phyloP scores from a whole-genome alignment of 805 yeast species.

The Wickerhamomyces subpelliculosus region DNA sequence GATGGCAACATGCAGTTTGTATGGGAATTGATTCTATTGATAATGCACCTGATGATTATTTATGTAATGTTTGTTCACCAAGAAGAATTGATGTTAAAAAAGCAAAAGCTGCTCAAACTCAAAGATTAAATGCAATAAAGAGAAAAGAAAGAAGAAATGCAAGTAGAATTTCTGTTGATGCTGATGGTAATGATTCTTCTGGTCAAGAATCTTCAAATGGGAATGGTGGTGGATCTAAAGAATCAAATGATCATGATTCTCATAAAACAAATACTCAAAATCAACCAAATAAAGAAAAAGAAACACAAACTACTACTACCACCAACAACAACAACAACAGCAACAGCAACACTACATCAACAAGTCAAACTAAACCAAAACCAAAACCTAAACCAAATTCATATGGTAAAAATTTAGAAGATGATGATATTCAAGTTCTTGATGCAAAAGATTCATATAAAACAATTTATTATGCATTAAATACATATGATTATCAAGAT shows the following conservation, averaged over 20 bases:
- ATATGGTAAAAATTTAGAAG: conserved; percentile 27
- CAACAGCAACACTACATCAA: no score
- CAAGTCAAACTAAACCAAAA: conserved; percentile 10
- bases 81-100: conserved; percentile 35
- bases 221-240: no score
- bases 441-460: conserved; percentile 30
- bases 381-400: conserved; percentile 16
- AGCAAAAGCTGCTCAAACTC: conserved; percentile 35
- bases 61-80: conserved; percentile 72
- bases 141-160: conserved; percentile 9
- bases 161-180: no score
- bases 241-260: no score
- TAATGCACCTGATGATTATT: conserved; percentile 76
- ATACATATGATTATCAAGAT: conserved; percentile 36
- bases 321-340: no score
- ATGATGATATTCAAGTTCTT: conserved; percentile 25
- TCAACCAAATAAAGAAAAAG: no score
- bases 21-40: conserved; percentile 67
- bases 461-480: conserved; percentile 26
- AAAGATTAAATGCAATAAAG: conserved; percentile 14
- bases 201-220: conserved; percentile 3
- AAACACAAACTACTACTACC: no score
- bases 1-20: conserved; percentile 96
- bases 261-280: no score
- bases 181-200: conserved; percentile 2